Percentiles rank a stretch among this genome's conserved stretches.
Evolutionary conservation across 2,329 filamentous ascomycete genomes (phyloP).

Genomic region (Colletotrichum truncatum): DNA sequence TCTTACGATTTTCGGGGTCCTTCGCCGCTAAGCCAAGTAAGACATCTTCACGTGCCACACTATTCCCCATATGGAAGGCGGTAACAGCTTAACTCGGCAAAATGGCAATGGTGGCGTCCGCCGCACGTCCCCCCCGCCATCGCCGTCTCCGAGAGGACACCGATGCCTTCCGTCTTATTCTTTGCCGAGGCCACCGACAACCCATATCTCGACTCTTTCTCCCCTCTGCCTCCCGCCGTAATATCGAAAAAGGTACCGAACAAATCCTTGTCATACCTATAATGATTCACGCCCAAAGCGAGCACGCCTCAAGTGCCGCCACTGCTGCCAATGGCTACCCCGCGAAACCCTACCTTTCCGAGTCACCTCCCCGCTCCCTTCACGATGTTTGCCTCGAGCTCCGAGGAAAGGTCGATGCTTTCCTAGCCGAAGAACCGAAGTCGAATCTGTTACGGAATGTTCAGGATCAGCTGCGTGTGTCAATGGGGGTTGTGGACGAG

Average conservation of each 20-base stretch:
- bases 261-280: not conserved
- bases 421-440: constrained; percentile 69
- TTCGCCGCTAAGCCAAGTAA: constrained; percentile 4
- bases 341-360: constrained; percentile 29
- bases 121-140: constrained; percentile 19
- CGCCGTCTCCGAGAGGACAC: constrained; percentile 27
- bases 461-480: constrained; percentile 78
- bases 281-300: constrained; percentile 16
- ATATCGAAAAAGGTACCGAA: not conserved
- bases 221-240: not conserved
- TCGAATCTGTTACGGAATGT: constrained; percentile 68
- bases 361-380: constrained; percentile 32
- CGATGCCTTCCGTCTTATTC: constrained; percentile 14
- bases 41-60: not conserved
- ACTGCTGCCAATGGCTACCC: constrained; percentile 22
- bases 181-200: not conserved
- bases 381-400: constrained; percentile 60
- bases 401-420: constrained; percentile 68
- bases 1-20: constrained; percentile 8
- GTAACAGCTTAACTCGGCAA: constrained; percentile 1
- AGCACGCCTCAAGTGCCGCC: constrained; percentile 6
- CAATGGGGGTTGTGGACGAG: constrained; percentile 78
- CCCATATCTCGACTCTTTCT: not conserved
- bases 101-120: constrained; percentile 1
- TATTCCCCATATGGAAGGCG: not conserved